Base-by-base conservation (phyloP, 2,329 filamentous ascomycete species). In the Truncatella angustata region DNA sequence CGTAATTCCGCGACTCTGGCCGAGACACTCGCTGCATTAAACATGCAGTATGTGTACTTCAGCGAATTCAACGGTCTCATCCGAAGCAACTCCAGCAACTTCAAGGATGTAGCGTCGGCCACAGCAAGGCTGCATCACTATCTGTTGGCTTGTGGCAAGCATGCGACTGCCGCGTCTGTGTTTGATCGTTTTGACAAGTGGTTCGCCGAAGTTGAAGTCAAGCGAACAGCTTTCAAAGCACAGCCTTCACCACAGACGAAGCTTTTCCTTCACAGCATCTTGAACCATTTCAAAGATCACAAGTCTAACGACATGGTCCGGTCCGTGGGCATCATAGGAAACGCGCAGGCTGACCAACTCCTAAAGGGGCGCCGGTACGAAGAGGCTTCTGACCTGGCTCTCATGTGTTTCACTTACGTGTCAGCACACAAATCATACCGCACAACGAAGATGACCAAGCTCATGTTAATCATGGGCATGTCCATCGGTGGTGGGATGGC, bases 11-110 rank as follows among this genome's bases (percentile, higher is more conserved):
- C 61, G 43, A 69, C 69, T 4, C 57, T 76, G 11, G 72, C 68
- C 12, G 72, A 75, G 47, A 71, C 72, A 39, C 66, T 76, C 47
- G 68, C 74, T 4, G 65, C 72, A 32, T 60, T 77, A 45, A 73
- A 72, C 20, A 72, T 74, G 0, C 69, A 76, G 55, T 66, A 68
- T 50, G 59, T 70, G 9, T 71, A 72, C 62, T 72, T 70, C 39
- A 66, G 69, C 46, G 61, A 71, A 32, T 69, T 75, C 54, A 66
- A 68, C 4, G 64, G 63, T 48, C 63, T 70, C 40, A 66, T 69
- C 53, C 58, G 60, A 49, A 63, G 66, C 34, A 73, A 74, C 53
- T 65, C 65, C 34, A 70, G 49, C 51, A 32, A 63, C 30, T 57
- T 76, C 55, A 66, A 69, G 16, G 60, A 64, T 1, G 69, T 75